Conservation (phyloP, 176 grass and related monocot genomes). For the Ananas comosus region DNA sequence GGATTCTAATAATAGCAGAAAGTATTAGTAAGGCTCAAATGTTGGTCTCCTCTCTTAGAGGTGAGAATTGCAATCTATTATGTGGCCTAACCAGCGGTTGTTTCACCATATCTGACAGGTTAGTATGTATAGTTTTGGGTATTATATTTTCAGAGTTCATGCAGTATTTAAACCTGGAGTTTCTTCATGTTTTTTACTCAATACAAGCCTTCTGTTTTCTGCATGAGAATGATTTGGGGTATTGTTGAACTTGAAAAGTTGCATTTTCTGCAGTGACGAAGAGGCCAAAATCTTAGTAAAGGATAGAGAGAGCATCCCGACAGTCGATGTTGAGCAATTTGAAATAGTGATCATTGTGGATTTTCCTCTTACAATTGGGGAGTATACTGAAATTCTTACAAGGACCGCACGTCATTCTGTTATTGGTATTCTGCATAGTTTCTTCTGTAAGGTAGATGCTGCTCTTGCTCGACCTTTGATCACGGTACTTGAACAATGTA, state of each 20-base stretch:
- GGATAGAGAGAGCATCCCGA: slow-evolving; percentile 34
- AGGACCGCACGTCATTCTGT: slow-evolving; percentile 34
- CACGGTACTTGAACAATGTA: slow-evolving; percentile 43
- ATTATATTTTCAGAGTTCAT: not conserved
- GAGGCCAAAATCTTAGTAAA: slow-evolving; percentile 49
- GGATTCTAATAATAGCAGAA: slow-evolving; percentile 48
- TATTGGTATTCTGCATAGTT: slow-evolving; percentile 45
- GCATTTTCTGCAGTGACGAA: slow-evolving; percentile 44
- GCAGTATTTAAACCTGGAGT: not conserved
- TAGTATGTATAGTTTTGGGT: not conserved
- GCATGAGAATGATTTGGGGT: not conserved
- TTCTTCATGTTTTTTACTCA: not conserved
- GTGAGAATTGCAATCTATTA: slow-evolving; percentile 37
- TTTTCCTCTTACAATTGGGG: slow-evolving; percentile 47
- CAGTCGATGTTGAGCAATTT: slow-evolving; percentile 38
- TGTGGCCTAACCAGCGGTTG: slow-evolving; percentile 23
- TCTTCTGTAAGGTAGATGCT: slow-evolving; percentile 42
- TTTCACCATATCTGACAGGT: slow-evolving; percentile 58
- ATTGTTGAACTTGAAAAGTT: not conserved
- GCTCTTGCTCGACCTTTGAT: slow-evolving; percentile 37
- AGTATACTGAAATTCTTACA: slow-evolving; percentile 44
- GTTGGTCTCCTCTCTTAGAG: slow-evolving; percentile 28
- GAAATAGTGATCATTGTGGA: slow-evolving; percentile 42
- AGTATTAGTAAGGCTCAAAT: slow-evolving; percentile 21
- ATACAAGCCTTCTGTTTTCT: not conserved